A percentile compares a stretch with the other conserved stretches of the same genome.
phyloP scores from a whole-genome alignment of 306 rosid species.

The Inga oerstediana region DNA sequence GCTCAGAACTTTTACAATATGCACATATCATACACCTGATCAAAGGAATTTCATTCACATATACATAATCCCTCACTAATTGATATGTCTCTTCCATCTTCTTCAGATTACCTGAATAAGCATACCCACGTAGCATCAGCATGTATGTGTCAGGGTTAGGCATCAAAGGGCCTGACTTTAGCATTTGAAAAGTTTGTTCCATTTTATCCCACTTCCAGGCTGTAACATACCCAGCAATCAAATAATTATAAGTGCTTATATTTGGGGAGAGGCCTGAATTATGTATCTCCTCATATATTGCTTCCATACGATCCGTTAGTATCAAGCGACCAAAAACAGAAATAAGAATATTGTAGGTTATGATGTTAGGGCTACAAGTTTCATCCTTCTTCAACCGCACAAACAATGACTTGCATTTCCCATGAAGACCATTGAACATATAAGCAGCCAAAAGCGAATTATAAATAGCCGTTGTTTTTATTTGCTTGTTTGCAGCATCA shows the following conservation, averaged over 20 bases:
- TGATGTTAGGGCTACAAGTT: slow-evolving; percentile 50
- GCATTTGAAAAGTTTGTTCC: slow-evolving; percentile 59
- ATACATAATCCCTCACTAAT: slow-evolving; percentile 48
- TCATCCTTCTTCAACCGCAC: slow-evolving; percentile 59
- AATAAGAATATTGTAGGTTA: slow-evolving; percentile 45
- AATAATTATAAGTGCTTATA: slow-evolving; percentile 60
- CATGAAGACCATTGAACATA: slow-evolving; percentile 63
- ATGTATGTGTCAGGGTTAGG: slow-evolving; percentile 57
- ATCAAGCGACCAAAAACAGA: slow-evolving; percentile 66
- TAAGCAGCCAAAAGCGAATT: slow-evolving; percentile 78
- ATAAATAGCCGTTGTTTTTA: slow-evolving; percentile 59
- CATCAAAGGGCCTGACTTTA: slow-evolving; percentile 50
- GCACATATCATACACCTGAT: slow-evolving; percentile 83
- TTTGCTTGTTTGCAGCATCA: slow-evolving; percentile 56
- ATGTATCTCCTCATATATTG: slow-evolving; percentile 50
- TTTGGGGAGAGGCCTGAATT: slow-evolving; percentile 45
- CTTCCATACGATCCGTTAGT: slow-evolving; percentile 77
- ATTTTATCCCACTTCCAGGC: slow-evolving; percentile 87
- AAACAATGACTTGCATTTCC: slow-evolving; percentile 60
- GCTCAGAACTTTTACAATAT: slow-evolving; percentile 62
- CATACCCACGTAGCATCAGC: slow-evolving; percentile 84
- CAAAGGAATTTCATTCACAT: slow-evolving; percentile 40
- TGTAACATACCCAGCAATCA: slow-evolving; percentile 70
- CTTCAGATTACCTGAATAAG: slow-evolving; percentile 59
- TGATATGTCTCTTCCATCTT: slow-evolving; percentile 79